A percentile compares a stretch with the other conserved stretches of the same genome.
Conservation (phyloP, 2,329 filamentous ascomycete genomes). For the Colletotrichum orchidophilum region DNA sequence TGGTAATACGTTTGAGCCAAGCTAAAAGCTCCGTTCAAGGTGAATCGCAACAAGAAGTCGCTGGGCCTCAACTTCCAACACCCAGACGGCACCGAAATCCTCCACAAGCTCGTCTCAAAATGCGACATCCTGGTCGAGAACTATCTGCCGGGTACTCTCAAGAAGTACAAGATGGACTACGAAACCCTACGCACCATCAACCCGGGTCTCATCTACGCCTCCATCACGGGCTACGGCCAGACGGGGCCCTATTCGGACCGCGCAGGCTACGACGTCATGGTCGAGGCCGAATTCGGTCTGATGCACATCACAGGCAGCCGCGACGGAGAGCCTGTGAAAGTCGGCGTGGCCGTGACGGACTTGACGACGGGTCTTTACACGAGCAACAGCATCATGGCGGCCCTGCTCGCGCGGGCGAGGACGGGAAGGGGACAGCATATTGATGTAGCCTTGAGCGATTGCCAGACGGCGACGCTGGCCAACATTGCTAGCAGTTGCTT, state of each 20-base stretch:
- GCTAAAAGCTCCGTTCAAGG: constrained; percentile 58
- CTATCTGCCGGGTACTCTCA: constrained; percentile 88
- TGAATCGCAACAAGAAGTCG: constrained; percentile 97
- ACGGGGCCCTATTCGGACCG: constrained; percentile 88
- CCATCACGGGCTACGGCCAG: constrained; percentile 96
- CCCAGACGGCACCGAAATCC: constrained; percentile 81
- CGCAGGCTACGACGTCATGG: constrained; percentile 99
- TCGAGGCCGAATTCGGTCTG: constrained; percentile 95
- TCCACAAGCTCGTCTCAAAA: constrained; percentile 84
- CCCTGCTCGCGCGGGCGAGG: constrained; percentile 77
- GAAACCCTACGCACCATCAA: constrained; percentile 83
- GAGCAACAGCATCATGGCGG: constrained; percentile 94
- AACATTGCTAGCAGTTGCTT: constrained; percentile 95
- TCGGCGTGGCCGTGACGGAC: constrained; percentile 96
- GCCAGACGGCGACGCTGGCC: constrained; percentile 92
- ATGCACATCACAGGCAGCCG: constrained; percentile 97
- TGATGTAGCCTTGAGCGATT: constrained; percentile 90
- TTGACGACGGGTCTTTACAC: constrained; percentile 95
- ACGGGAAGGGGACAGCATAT: constrained; percentile 90
- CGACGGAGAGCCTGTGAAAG: constrained; percentile 93
- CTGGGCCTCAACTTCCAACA: constrained; percentile 91
- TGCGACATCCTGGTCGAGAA: constrained; percentile 97
- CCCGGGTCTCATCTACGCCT: constrained; percentile 89
- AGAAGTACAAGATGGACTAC: constrained; percentile 93
- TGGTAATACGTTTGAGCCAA: background rate